phyloP scores from a whole-genome alignment of 164 flowering plant species.

The Magnolia changhungtana region DNA sequence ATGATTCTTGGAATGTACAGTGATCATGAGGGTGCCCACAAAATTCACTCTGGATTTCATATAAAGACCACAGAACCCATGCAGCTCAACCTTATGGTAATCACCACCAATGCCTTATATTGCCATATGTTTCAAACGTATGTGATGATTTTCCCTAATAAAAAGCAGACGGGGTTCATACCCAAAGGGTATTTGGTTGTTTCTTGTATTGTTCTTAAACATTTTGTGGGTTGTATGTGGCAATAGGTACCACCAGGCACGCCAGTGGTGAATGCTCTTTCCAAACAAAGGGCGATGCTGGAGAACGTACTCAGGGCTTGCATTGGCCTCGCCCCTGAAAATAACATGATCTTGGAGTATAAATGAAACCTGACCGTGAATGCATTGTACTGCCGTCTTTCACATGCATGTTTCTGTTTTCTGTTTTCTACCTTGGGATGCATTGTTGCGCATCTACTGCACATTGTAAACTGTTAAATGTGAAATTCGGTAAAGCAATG shows the following conservation, averaged over 20 bases:
- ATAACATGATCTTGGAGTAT: constrained; percentile 60
- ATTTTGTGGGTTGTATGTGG: not conserved
- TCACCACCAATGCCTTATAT: not conserved
- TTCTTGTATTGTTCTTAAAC: not conserved
- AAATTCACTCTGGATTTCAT: no score
- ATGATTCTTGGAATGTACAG: no score
- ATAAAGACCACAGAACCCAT: no score
- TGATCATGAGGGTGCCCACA: no score
- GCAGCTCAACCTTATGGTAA: not conserved
- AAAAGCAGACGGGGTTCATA: not conserved
- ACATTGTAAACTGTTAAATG: not conserved
- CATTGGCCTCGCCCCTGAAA: constrained; percentile 96
- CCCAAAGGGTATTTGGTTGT: not conserved
- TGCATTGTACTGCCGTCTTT: not conserved
- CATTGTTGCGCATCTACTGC: not conserved
- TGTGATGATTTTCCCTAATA: not conserved
- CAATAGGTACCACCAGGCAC: constrained; percentile 94
- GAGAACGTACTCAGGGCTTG: constrained; percentile 99
- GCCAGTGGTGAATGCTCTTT: constrained; percentile 95
- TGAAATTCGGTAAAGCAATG: not conserved
- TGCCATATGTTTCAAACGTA: not conserved
- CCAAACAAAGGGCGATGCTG: constrained; percentile 98
- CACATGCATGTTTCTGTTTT: not conserved
- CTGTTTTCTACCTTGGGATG: not conserved
- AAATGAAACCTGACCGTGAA: constrained; percentile 17